Percentiles rank a stretch among this genome's conserved stretches.
phyloP scores from a whole-genome alignment of 805 yeast species.

The Candida nitratophila region DNA sequence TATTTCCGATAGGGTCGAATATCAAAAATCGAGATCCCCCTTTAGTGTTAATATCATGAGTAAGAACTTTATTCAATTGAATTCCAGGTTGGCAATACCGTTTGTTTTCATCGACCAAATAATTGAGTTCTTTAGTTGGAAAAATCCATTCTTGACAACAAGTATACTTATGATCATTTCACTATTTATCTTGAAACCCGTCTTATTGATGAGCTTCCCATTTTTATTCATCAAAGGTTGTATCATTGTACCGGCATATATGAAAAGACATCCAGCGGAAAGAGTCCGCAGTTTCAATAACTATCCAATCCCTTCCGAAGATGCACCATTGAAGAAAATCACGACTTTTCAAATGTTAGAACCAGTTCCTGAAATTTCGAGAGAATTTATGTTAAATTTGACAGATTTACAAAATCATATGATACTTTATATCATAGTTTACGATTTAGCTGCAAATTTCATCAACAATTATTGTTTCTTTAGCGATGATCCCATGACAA shows the following conservation, averaged over 20 bases:
- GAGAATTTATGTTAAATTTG: conserved; percentile 70
- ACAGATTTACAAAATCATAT: conserved; percentile 82
- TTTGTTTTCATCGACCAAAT: conserved; percentile 55
- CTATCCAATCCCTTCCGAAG: conserved; percentile 42
- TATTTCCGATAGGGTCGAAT: conserved; percentile 47
- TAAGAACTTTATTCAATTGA: conserved; percentile 54
- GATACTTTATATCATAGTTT: conserved; percentile 53
- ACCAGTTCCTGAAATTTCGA: conserved; percentile 72
- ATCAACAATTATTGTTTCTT: conserved; percentile 56
- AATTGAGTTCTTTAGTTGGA: conserved; percentile 56
- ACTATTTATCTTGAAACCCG: conserved; percentile 50
- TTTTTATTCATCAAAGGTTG: conserved; percentile 43
- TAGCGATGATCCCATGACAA: conserved; percentile 52
- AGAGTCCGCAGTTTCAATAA: conserved; percentile 17
- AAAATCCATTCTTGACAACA: conserved; percentile 52
- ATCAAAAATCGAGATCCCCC: conserved; percentile 59
- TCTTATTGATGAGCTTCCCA: conserved; percentile 47
- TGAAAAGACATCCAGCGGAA: conserved; percentile 59
- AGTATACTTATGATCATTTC: conserved; percentile 38
- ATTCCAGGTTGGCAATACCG: conserved; percentile 54
- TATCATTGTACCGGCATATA: conserved; percentile 63
- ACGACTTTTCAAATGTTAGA: conserved; percentile 36
- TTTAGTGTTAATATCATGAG: conserved; percentile 66
- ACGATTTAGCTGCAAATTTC: conserved; percentile 47
- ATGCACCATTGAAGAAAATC: conserved; percentile 42